Evolutionary conservation across 2,329 filamentous ascomycete genomes (phyloP).

Genomic region (Sclerotinia spermophila): DNA sequence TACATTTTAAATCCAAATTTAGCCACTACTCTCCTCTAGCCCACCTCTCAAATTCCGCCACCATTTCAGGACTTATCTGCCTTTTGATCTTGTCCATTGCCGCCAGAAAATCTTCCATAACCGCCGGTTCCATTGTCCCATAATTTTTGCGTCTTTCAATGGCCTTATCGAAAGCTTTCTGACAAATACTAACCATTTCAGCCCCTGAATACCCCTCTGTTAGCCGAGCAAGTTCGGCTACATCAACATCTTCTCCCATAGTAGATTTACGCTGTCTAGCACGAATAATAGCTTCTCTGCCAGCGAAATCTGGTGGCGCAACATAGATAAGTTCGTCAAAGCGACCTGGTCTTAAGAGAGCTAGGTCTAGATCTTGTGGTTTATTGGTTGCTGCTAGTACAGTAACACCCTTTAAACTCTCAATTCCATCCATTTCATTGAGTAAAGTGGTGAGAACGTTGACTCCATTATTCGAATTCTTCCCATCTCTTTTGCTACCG

Average conservation of each 20-base stretch:
- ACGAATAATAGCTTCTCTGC: slow-evolving; percentile 71
- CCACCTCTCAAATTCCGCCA: slow-evolving; percentile 51
- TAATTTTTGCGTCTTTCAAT: slow-evolving; percentile 48
- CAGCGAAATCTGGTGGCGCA: slow-evolving; percentile 69
- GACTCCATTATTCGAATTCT: slow-evolving; percentile 51
- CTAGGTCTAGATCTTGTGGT: slow-evolving; percentile 80
- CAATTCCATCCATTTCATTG: slow-evolving; percentile 95
- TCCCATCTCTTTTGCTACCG: slow-evolving; percentile 46
- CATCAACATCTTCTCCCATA: slow-evolving; percentile 61
- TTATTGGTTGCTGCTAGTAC: slow-evolving; percentile 90
- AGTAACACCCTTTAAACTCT: slow-evolving; percentile 75
- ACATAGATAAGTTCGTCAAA: slow-evolving; percentile 86
- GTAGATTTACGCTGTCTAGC: slow-evolving; percentile 62
- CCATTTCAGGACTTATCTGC: slow-evolving; percentile 57
- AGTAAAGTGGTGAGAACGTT: slow-evolving; percentile 87
- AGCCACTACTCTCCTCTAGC: background rate
- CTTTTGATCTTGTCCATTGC: slow-evolving; percentile 48
- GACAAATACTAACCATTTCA: slow-evolving; percentile 65
- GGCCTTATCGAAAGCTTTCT: slow-evolving; percentile 48
- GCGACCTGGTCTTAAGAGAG: slow-evolving; percentile 78
- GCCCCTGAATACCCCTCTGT: slow-evolving; percentile 83
- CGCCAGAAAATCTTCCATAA: slow-evolving; percentile 44
- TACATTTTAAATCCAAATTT: background rate
- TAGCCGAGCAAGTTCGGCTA: slow-evolving; percentile 56
- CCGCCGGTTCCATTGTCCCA: slow-evolving; percentile 40